Base-by-base conservation (phyloP, 169 alveolate species). In the Fabrea salina region DNA sequence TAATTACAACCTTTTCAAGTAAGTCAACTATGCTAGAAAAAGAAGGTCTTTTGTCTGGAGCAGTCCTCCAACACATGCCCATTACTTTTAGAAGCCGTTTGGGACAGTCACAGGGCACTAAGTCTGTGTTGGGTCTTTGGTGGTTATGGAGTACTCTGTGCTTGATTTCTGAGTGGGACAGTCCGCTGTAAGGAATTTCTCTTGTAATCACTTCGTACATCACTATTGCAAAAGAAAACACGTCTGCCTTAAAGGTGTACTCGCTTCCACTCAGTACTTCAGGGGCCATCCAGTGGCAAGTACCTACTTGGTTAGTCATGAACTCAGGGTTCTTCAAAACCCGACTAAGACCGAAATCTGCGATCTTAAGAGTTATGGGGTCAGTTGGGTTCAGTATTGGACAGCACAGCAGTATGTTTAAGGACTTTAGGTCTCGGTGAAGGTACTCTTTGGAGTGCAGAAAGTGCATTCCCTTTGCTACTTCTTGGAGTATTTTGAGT, bases 401-500 rank as follows among this genome's bases (percentile, higher is more conserved):
- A 19, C 19, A 8, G 13, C n/a, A 11, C 37, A 67, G 44, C 6
- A 67, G 61, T n/a, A 67, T 8, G 4, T 44, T 67, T n/a, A 67
- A 37, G 1, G 78, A 67, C 27, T 67, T 67, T 27, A 67, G 44
- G 37, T 67, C 78, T 41, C 78, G n/a, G 37, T 67, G 78, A 16
- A 67, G 39, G 44, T 40, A n/a, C 76, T 88, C 80, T 54, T 85
- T 43, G 30, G 57, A 43, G 33, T 61, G 98, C 50, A 94, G 85
- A 87, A 85, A 96, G 57, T 72, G 74, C 88, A 93, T 85, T n/a
- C 96, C 97, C 49, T 77, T 82, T 4, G 96, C 97, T 16, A 92
- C 83, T 83, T 94, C 96, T 13, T 80, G 33, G 1, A 89, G 88
- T 35, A 94, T 93, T 51, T 82, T 79, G 6, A 89, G 54, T 25